phyloP scores from a whole-genome alignment of 768 basidiomycete species.

The Gymnopilus dilepis region DNA sequence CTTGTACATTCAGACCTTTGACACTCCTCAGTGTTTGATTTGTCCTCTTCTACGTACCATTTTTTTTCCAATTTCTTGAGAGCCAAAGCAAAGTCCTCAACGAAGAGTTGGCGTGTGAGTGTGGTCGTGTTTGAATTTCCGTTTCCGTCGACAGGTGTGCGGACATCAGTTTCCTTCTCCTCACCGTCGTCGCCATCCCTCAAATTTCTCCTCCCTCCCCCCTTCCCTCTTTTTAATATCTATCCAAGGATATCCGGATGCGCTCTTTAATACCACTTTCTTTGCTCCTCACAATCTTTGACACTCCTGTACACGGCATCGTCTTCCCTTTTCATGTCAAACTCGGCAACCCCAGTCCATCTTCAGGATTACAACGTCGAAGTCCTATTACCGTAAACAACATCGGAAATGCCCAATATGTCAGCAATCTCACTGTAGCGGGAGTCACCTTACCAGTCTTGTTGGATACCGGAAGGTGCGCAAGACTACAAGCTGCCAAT shows the following conservation, averaged over 20 bases:
- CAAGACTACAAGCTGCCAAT: slow-evolving; percentile 2
- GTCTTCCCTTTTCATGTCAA: slow-evolving; percentile 46
- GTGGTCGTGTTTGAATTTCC: slow-evolving; percentile 7
- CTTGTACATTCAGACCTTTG: not conserved
- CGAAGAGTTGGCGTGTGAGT: not conserved
- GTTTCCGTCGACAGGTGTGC: slow-evolving; percentile 7
- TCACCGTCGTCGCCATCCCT: slow-evolving; percentile 18
- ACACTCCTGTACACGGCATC: slow-evolving; percentile 41
- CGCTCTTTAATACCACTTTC: slow-evolving; percentile 49
- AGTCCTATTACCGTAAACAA: slow-evolving; percentile 56
- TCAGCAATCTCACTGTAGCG: slow-evolving; percentile 71
- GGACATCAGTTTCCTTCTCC: slow-evolving; percentile 8
- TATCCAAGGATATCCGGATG: slow-evolving; percentile 35
- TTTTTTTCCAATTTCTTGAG: not conserved
- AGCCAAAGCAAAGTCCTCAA: not conserved
- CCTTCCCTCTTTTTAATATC: slow-evolving; percentile 24
- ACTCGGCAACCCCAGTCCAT: slow-evolving; percentile 27
- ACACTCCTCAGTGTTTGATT: not conserved
- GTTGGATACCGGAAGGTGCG: slow-evolving; percentile 80
- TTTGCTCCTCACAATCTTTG: slow-evolving; percentile 44
- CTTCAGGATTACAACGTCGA: slow-evolving; percentile 35
- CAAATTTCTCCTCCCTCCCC: slow-evolving; percentile 27
- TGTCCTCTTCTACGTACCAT: not conserved
- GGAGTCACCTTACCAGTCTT: slow-evolving; percentile 62
- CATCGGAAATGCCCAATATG: slow-evolving; percentile 76